Percentiles rank a stretch among this genome's conserved stretches.
phyloP scores from a whole-genome alignment of 2,329 filamentous ascomycete species.

The Phoma sp. region DNA sequence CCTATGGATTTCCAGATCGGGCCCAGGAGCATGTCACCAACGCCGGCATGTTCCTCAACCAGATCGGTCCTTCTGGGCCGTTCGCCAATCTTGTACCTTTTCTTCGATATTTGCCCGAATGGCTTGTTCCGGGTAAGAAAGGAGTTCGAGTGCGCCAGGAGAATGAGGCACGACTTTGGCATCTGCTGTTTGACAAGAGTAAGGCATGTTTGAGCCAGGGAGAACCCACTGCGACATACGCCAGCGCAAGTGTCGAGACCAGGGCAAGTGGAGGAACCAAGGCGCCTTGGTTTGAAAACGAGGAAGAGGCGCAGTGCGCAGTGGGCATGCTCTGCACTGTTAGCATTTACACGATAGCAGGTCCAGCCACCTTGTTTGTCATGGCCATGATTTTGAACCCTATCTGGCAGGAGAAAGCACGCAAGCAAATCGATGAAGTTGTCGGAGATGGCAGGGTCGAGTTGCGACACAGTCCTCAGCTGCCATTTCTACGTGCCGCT shows the following conservation, averaged over 20 bases:
- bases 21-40: constrained; percentile 5
- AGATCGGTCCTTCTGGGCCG: constrained; percentile 11
- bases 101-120: constrained; percentile 2
- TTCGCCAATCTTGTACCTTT: not conserved
- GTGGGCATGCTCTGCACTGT: constrained; percentile 26
- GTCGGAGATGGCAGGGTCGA: constrained; percentile 2
- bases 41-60: constrained; percentile 3
- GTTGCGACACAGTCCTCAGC: constrained; percentile 38
- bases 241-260: not conserved
- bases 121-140: constrained; percentile 4
- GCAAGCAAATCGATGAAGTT: constrained; percentile 14
- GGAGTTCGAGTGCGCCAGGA: constrained; percentile 7
- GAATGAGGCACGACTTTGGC: constrained; percentile 2
- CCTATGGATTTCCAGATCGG: not conserved
- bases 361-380: constrained; percentile 20
- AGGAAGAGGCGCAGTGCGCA: constrained; percentile 20
- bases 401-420: constrained; percentile 15
- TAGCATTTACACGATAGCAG: constrained; percentile 20
- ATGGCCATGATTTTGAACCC: constrained; percentile 22
- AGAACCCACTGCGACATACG: not conserved
- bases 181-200: not conserved
- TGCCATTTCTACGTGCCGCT: constrained; percentile 48
- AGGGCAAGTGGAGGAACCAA: not conserved
- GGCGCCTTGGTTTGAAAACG: not conserved
- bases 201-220: not conserved